Percentiles rank a stretch among this genome's conserved stretches.
Evolutionary conservation across 208 protist species (phyloP).

Genomic region (Trichomonas tenax): DNA sequence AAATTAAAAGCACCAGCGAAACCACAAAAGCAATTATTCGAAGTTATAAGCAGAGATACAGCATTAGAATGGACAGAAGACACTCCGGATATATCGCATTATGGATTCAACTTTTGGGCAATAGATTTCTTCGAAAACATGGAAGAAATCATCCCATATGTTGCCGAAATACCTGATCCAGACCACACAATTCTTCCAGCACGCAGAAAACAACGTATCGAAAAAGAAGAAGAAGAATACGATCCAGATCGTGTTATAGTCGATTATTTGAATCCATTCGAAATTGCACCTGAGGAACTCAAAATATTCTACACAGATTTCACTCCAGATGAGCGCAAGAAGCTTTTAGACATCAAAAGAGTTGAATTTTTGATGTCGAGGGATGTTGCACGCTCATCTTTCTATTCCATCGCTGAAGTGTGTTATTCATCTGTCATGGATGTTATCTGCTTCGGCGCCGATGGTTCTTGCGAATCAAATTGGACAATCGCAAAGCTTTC

Average conservation of each 20-base stretch:
- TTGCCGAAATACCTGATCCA: background rate
- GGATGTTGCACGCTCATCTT: background rate
- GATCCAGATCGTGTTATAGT: background rate
- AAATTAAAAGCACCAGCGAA: background rate
- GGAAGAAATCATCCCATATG: background rate
- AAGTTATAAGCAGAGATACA: background rate
- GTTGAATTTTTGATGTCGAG: background rate
- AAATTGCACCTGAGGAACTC: too few species aligned
- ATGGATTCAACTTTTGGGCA: slow-evolving; percentile 21
- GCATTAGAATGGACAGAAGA: background rate
- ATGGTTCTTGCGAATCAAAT: background rate
- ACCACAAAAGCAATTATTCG: background rate
- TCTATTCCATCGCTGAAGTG: background rate
- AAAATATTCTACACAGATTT: background rate
- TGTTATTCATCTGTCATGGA: background rate
- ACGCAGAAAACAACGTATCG: background rate
- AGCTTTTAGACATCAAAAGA: background rate
- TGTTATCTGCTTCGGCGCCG: background rate
- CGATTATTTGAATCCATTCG: background rate
- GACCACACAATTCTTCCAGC: background rate
- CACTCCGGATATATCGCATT: background rate
- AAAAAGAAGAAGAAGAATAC: slow-evolving; percentile 10
- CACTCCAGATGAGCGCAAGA: background rate
- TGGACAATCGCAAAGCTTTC: background rate
- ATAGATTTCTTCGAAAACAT: slow-evolving; percentile 11